Base-by-base conservation (phyloP, 371 early-diverging fungal genomes). In the Rhizomucor pusillus region DNA sequence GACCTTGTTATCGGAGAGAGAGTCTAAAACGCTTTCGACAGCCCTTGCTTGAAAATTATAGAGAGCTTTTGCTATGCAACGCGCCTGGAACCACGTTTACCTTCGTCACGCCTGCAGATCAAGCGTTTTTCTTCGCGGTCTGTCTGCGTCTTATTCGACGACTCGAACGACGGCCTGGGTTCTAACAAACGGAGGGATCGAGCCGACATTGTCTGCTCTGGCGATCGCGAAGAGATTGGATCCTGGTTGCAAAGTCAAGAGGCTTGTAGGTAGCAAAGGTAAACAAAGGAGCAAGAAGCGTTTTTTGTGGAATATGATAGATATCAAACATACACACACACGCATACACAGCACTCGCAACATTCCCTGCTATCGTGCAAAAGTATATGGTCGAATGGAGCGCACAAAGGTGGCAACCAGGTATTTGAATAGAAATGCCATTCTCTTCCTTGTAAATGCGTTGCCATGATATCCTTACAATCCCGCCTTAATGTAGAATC, bases 371-470 rank as follows among this genome's bases (percentile, higher is more conserved):
- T 16, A 46, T 65, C 24, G 16, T 57, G 29, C 66, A 58, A 35
- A 55, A 58, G 24, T 53, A 54, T 36, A n/a, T 58, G 1, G 59
- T 57, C 11, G 52, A 58, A 22, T 63, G 63, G 63, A 36, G 23
- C 18, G n/a, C 43, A 18, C 13, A 43, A 29, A 41, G 45, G 23
- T 43, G n/a, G 29, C 29, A 29, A 29, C 19, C 19, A 23, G 43
- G 36, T 24, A 50, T 5, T 16, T 24, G n/a, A 16, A 19, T 3
- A 7, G 25, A 22, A 14, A 35, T n/a, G n/a, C n/a, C n/a, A n/a
- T n/a, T n/a, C n/a, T n/a, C n/a, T n/a, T n/a, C n/a, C n/a, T n/a
- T n/a, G n/a, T n/a, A n/a, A n/a, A n/a, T n/a, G n/a, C n/a, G n/a
- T n/a, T n/a, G n/a, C n/a, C n/a, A n/a, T n/a, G n/a, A n/a, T n/a